A percentile compares a stretch with the other conserved stretches of the same genome.
Conservation (phyloP, 768 basidiomycete genomes). For the Trametes sanguinea region DNA sequence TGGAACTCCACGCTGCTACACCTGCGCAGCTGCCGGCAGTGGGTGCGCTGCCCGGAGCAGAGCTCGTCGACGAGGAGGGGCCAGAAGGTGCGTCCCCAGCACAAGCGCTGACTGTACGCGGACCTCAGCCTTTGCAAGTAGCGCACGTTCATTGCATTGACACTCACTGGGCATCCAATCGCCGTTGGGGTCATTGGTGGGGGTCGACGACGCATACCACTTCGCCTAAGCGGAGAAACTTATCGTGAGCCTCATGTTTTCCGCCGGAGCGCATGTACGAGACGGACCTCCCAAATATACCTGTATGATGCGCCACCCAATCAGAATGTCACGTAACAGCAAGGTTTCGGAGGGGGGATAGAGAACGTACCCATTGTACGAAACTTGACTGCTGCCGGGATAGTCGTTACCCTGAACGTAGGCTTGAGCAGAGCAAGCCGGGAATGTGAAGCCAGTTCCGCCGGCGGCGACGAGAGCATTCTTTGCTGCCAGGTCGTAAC, state of each 20-base stretch:
- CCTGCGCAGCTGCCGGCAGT: conserved; percentile 46
- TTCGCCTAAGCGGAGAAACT: conserved; percentile 49
- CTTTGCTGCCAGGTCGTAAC: conserved; percentile 64
- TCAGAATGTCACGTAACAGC: conserved; percentile 11
- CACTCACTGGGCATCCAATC: conserved; percentile 67
- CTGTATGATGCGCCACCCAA: conserved; percentile 31
- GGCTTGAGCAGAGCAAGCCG: conserved; percentile 57
- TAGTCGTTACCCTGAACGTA: conserved; percentile 53
- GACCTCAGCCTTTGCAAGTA: background rate
- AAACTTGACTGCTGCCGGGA: conserved; percentile 51
- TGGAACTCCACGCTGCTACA: conserved; percentile 52
- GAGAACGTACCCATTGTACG: conserved; percentile 54
- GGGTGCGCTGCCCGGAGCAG: conserved; percentile 22
- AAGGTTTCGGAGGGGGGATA: background rate
- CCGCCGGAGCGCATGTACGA: background rate
- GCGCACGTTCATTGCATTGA: no score
- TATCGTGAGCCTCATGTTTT: background rate
- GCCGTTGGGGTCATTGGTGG: conserved; percentile 48
- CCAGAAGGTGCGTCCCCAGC: conserved; percentile 36
- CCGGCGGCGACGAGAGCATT: conserved; percentile 58
- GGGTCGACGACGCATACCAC: conserved; percentile 53
- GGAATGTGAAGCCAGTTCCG: conserved; percentile 69
- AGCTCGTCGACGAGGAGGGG: conserved; percentile 18
- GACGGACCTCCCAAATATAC: conserved; percentile 63
- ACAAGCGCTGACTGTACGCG: conserved; percentile 54